phyloP scores from a whole-genome alignment of 2,329 filamentous ascomycete genomes.

The Sarocladium strictum region DNA sequence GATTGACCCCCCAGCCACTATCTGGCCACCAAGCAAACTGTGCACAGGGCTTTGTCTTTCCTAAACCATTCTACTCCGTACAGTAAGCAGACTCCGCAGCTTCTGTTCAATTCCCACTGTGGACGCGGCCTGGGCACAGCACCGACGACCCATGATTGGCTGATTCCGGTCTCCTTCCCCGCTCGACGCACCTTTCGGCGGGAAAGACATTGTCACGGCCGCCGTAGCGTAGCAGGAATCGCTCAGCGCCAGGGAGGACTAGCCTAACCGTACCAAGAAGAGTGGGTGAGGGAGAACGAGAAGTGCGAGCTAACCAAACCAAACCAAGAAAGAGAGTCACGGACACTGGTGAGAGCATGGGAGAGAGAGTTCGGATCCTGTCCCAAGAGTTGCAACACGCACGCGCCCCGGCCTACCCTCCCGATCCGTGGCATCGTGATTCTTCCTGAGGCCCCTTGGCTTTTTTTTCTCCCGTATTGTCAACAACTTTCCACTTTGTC shows the following conservation, averaged over 20 bases:
- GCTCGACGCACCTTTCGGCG: not conserved
- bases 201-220: slow-evolving; percentile 2
- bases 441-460: not conserved
- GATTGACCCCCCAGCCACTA: no score
- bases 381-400: slow-evolving; percentile 5
- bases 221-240: no score
- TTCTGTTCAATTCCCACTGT: not conserved
- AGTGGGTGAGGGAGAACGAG: not conserved
- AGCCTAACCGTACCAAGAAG: no score
- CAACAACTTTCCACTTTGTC: not conserved
- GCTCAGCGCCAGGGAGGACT: no score
- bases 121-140: not conserved
- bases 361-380: slow-evolving; percentile 1
- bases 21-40: no score
- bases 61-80: not conserved
- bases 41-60: not conserved
- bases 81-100: not conserved
- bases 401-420: not conserved
- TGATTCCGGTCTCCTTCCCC: not conserved
- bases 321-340: slow-evolving; percentile 1
- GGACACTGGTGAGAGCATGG: not conserved
- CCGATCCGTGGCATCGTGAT: not conserved
- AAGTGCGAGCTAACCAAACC: not conserved
- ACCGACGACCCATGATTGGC: slow-evolving; percentile 1
- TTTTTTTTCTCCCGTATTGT: not conserved